Evolutionary conservation across 2,329 filamentous ascomycete species (phyloP).

Genomic region (Furcasterigmium sp.): DNA sequence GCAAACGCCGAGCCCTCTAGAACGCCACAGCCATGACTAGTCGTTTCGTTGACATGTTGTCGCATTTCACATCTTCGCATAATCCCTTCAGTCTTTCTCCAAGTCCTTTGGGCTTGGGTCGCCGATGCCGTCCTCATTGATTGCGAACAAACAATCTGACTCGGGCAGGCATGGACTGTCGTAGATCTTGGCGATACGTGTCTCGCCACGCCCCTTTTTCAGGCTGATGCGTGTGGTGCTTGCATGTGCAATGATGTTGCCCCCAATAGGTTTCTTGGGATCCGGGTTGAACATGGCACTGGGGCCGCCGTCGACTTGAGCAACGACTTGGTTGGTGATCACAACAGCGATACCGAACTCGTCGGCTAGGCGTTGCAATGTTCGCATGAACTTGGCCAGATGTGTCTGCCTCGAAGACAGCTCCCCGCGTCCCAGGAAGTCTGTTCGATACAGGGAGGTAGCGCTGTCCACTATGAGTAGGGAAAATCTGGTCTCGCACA

Average conservation of each 20-base stretch:
- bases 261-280: constrained; percentile 97
- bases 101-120: constrained; percentile 94
- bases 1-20: neutral
- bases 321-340: constrained; percentile 98
- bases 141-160: constrained; percentile 94
- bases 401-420: constrained; percentile 90
- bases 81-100: constrained; percentile 63
- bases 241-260: constrained; percentile 97
- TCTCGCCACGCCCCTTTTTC: constrained; percentile 94
- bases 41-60: neutral
- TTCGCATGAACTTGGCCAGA: constrained; percentile 83
- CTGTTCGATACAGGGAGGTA: constrained; percentile 90
- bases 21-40: constrained; percentile 26
- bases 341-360: constrained; percentile 96
- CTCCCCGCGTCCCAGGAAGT: constrained; percentile 95
- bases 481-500: constrained; percentile 98
- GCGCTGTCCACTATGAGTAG: constrained; percentile 94
- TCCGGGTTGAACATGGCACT: constrained; percentile 99
- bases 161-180: constrained; percentile 96
- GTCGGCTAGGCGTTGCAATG: constrained; percentile 69
- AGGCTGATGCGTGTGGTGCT: constrained; percentile 91
- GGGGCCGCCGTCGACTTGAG: constrained; percentile 93
- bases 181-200: constrained; percentile 97
- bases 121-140: constrained; percentile 93
- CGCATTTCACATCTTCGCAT: neutral